phyloP scores from a whole-genome alignment of 805 yeast species.

The Candida boidinii region DNA sequence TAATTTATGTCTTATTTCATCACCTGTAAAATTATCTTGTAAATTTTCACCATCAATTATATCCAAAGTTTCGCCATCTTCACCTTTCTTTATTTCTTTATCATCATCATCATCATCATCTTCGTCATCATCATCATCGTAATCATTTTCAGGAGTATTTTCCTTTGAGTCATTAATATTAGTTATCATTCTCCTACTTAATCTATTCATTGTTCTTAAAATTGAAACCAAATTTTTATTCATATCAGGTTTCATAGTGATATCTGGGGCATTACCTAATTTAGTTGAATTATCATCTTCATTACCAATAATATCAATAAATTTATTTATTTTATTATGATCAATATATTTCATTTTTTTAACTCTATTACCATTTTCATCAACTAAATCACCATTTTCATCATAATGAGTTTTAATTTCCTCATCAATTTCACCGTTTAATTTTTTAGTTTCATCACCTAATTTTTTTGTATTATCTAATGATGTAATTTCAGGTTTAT shows the following conservation, averaged over 20 bases:
- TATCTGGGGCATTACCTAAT: slow-evolving; percentile 76
- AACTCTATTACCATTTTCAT: slow-evolving; percentile 22
- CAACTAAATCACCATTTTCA: no score
- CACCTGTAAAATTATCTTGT: no score
- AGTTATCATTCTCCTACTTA: slow-evolving; percentile 73
- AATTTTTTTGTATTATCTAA: no score
- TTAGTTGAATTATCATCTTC: slow-evolving; percentile 69
- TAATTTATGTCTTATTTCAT: no score
- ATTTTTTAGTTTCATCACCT: no score
- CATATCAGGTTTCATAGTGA: slow-evolving; percentile 69
- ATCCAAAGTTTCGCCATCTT: no score
- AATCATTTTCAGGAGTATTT: no score
- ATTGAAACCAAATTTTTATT: slow-evolving; percentile 66
- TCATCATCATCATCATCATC: slow-evolving; percentile 32
- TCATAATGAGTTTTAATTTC: no score
- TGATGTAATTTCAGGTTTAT: no score
- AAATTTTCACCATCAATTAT: no score
- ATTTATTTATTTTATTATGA: slow-evolving; percentile 49
- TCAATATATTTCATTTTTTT: slow-evolving; percentile 20
- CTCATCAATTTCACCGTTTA: no score
- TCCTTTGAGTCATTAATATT: slow-evolving; percentile 40
- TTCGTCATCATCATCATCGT: slow-evolving; percentile 24
- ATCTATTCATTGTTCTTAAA: slow-evolving; percentile 80
- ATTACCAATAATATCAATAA: slow-evolving; percentile 75
- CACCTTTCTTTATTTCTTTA: slow-evolving; percentile 41